phyloP scores from a whole-genome alignment of 1,284 basidiomycete species.

The Microbotryum violaceum region DNA sequence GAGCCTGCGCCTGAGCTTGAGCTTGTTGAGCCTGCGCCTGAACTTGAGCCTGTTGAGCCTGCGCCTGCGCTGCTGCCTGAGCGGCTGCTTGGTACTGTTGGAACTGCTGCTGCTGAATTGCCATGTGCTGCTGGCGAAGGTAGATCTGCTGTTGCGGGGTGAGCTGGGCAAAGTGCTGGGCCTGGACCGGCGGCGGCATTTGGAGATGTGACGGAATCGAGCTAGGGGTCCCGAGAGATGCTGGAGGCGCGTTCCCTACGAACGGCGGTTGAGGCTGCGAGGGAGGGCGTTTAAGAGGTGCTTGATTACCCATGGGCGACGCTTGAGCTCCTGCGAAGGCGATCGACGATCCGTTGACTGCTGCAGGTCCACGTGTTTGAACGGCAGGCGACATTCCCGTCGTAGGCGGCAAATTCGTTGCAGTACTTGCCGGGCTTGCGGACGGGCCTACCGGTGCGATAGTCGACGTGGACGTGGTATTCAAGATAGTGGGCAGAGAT shows the following conservation, averaged over 20 bases:
- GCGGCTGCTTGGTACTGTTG: not conserved
- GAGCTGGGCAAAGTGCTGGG: constrained; percentile 7
- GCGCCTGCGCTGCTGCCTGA: not conserved
- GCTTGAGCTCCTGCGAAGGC: no score
- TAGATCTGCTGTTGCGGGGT: constrained; percentile 18
- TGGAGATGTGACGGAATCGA: constrained; percentile 10
- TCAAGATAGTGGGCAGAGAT: no score
- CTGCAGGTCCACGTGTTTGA: no score
- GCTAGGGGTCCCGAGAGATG: constrained; percentile 8
- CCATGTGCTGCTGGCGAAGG: constrained; percentile 11
- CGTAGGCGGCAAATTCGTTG: no score
- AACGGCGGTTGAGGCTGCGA: not conserved
- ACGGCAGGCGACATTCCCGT: no score
- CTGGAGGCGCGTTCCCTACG: constrained; percentile 1
- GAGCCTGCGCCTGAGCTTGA: no score
- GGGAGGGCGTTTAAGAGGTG: not conserved
- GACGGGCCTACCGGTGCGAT: no score
- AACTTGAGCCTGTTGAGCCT: not conserved
- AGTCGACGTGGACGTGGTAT: no score
- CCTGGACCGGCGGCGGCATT: constrained; percentile 21
- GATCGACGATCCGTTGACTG: no score
- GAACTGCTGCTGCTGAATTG: not conserved
- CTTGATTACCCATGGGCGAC: no score
- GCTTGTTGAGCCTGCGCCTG: not conserved
- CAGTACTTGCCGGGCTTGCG: no score